Percentiles rank a stretch among this genome's conserved stretches.
These are phyloP conservation scores for Cicer cuneatum DNA, from an alignment of 306 rosid species.

Conservation along the genomic window DNA sequence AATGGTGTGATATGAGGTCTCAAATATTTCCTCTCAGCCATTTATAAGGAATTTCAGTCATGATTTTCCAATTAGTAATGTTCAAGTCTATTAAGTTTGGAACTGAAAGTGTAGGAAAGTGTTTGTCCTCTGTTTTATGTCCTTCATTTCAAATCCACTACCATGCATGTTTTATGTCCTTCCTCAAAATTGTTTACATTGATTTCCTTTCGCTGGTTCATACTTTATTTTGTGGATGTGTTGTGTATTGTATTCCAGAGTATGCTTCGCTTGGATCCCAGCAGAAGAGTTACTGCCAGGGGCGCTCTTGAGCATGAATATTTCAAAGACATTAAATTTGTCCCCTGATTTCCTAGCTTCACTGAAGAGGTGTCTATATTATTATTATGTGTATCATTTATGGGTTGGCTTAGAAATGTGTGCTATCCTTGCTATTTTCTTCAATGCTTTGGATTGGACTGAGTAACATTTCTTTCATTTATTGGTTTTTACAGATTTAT, in stretches of 20 bases:
- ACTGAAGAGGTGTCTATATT: constrained; percentile 65
- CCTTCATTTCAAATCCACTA: neutral
- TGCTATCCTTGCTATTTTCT: constrained; percentile 49
- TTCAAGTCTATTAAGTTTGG: constrained; percentile 6
- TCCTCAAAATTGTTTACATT: constrained; percentile 13
- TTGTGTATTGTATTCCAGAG: constrained; percentile 59
- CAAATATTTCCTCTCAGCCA: neutral
- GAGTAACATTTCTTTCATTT: constrained; percentile 47
- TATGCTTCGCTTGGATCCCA: constrained; percentile 98
- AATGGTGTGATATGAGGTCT: constrained; percentile 9
- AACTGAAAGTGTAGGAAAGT: constrained; percentile 5
- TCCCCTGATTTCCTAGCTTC: constrained; percentile 59
- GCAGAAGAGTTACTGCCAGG: constrained; percentile 88
- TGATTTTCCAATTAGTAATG: neutral
- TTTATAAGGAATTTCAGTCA: neutral
- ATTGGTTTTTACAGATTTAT: constrained; percentile 44
- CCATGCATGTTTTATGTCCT: constrained; percentile 21
- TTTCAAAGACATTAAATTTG: constrained; percentile 85
- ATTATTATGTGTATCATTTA: constrained; percentile 56
- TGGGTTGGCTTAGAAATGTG: constrained; percentile 61
- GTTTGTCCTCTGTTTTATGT: constrained; percentile 1
- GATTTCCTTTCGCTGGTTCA: constrained; percentile 21
- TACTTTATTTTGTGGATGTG: constrained; percentile 18
- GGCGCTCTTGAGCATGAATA: constrained; percentile 95
- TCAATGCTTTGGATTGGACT: constrained; percentile 43